Percentiles rank a stretch among this genome's conserved stretches.
phyloP scores from a whole-genome alignment of 108 stramenopile species.

The Pinguiococcus pyrenoidosus region DNA sequence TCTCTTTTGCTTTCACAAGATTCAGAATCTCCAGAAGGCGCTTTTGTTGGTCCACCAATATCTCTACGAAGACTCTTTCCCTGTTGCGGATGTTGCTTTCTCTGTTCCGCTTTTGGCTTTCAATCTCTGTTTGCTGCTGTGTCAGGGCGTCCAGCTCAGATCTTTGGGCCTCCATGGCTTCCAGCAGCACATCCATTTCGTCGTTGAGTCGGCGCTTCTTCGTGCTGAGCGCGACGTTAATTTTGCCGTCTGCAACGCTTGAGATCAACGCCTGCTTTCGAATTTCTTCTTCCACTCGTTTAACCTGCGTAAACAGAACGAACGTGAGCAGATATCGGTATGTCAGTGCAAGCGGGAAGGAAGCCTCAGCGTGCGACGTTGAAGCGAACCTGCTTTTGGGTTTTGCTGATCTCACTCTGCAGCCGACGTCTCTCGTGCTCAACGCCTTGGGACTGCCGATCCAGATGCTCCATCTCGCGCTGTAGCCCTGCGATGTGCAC shows the following conservation, averaged over 20 bases:
- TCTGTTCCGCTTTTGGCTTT: slow-evolving; percentile 21
- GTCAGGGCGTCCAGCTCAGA: background rate
- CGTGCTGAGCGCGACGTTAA: slow-evolving; percentile 27
- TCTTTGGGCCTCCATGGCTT: slow-evolving; percentile 18
- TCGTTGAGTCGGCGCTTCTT: slow-evolving; percentile 36
- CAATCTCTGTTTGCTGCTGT: background rate
- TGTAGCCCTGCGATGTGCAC: slow-evolving; percentile 4
- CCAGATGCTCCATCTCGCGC: background rate
- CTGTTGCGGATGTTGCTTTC: slow-evolving; percentile 31
- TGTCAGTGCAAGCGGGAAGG: no score
- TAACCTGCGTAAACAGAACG: no score
- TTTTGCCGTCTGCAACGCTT: slow-evolving; percentile 26
- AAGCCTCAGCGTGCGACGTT: no score
- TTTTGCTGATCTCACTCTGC: no score
- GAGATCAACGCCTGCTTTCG: no score
- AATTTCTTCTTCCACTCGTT: no score
- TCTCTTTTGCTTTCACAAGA: no score
- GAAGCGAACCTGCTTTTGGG: no score
- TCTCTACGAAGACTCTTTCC: slow-evolving; percentile 30
- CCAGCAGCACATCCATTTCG: slow-evolving; percentile 31
- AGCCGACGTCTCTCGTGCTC: no score
- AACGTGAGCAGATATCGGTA: no score
- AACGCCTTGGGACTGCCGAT: no score
- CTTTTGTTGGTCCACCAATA: slow-evolving; percentile 38
- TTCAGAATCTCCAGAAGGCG: slow-evolving; percentile 15